Evolutionary conservation across 2,329 filamentous ascomycete genomes (phyloP).

Genomic region (Cytospora chrysosperma): DNA sequence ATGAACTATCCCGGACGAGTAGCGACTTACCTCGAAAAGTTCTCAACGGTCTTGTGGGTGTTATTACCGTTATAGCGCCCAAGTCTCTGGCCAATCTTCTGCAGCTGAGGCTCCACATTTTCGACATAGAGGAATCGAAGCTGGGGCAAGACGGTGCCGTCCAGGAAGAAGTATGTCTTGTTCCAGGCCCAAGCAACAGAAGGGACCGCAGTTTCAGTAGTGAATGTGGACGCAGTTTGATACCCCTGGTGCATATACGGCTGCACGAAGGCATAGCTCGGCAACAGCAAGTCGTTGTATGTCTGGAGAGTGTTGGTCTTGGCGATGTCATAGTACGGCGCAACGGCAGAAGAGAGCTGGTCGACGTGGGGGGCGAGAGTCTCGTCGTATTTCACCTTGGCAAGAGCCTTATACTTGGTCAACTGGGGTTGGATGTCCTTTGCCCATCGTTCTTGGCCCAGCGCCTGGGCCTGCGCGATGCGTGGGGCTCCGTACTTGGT

Average conservation of each 20-base stretch:
- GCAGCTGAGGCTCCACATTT: conserved; percentile 92
- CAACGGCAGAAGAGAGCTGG: conserved; percentile 54
- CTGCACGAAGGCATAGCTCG: conserved; percentile 69
- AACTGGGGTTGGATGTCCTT: conserved; percentile 75
- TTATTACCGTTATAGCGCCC: conserved; percentile 65
- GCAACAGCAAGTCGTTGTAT: conserved; percentile 71
- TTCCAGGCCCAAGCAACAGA: conserved; percentile 69
- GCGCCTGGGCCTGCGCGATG: conserved; percentile 65
- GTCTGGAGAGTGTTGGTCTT: conserved; percentile 63
- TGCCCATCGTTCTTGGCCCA: conserved; percentile 73
- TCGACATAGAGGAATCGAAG: conserved; percentile 78
- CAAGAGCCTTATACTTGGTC: conserved; percentile 59
- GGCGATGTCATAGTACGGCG: conserved; percentile 71
- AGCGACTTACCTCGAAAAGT: conserved; percentile 27
- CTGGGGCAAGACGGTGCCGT: conserved; percentile 77
- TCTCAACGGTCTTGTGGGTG: conserved; percentile 36
- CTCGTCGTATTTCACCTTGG: conserved; percentile 66
- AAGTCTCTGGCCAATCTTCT: conserved; percentile 86
- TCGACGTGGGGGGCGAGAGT: conserved; percentile 72
- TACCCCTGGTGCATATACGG: conserved; percentile 75
- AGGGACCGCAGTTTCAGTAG: conserved; percentile 69
- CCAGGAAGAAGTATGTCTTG: conserved; percentile 67
- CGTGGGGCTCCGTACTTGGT: conserved; percentile 75
- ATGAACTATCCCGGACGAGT: no score
- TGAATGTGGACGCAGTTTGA: conserved; percentile 62